Conservation (phyloP, 805 yeast genomes). For the Priceomyces castillae region DNA sequence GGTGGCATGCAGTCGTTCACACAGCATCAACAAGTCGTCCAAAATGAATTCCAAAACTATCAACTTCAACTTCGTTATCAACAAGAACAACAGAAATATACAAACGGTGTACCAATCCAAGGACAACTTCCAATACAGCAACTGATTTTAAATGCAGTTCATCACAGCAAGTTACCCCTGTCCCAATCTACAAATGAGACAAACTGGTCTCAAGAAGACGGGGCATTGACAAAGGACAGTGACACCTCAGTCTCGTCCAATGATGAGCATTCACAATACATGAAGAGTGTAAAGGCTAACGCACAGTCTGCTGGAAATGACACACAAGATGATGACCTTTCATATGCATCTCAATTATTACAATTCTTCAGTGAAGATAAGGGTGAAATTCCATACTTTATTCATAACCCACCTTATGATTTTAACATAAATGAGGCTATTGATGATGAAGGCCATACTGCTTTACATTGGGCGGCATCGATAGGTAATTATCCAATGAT, state of each 20-base stretch:
- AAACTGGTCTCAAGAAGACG: constrained; percentile 44
- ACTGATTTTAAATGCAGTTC: constrained; percentile 17
- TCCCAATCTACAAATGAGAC: constrained; percentile 45
- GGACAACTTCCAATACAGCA: constrained; percentile 15
- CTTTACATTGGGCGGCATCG: constrained; percentile 97
- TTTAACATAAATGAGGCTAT: constrained; percentile 74
- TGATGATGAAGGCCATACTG: constrained; percentile 92
- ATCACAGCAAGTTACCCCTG: constrained; percentile 17
- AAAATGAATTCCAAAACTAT: constrained; percentile 22
- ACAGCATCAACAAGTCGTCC: constrained; percentile 16
- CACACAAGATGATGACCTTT: constrained; percentile 46
- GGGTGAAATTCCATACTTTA: constrained; percentile 57
- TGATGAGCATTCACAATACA: constrained; percentile 17
- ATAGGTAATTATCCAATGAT: constrained; percentile 83
- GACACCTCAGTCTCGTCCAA: constrained; percentile 39
- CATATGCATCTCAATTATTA: constrained; percentile 39
- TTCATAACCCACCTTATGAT: constrained; percentile 60
- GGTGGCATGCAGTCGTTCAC: constrained; percentile 8
- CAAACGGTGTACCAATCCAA: constrained; percentile 13
- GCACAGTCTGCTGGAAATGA: constrained; percentile 44
- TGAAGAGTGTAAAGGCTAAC: constrained; percentile 4
- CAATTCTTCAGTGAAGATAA: constrained; percentile 44
- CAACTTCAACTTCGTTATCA: constrained; percentile 26
- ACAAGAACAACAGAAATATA: constrained; percentile 20
- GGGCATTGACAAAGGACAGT: constrained; percentile 27